Base-by-base conservation (phyloP, 805 yeast genomes). In the Cyberlindnera veronae region DNA sequence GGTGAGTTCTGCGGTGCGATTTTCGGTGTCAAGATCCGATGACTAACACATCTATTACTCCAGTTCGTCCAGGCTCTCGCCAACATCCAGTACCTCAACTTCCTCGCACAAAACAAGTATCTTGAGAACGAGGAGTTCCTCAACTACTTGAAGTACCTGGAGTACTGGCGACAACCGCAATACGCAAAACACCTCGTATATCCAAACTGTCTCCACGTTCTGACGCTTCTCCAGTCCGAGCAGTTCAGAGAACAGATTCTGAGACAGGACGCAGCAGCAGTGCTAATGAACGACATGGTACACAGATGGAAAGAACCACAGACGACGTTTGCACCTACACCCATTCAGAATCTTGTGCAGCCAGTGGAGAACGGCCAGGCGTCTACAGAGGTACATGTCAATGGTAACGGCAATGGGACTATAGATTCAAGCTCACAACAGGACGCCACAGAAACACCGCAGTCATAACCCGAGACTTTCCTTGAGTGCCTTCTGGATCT, bases 51-150 rank as follows among this genome's bases (percentile, higher is more conserved):
- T n/a, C n/a, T 20, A 10, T 24, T 15, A 8, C 3, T 33, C 7
- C 42, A 85, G 76, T 91, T 91, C 63, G 95, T 91, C 3, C 98
- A 91, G 63, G 82, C 95, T 13, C 69, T 91, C 24, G 87, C 96
- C 3, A 93, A 91, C 61, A 79, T 91, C 32, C 95, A 84, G 60
- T 91, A 90, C 57, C 71, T 91, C 41, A 81, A 87, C 49, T 89
- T 79, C 54, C 69, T 91, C 19, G 96, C 96, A 3, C 96, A 90
- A 61, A 84, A 81, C 50, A 80, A 81, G 42, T 80, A 80, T 55
- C 67, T 90, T 11, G 81, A 83, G 51, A 82, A 84, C 53, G 79
- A 74, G 21, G 73, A 74, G 37, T 90, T 91, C 51, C 67, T 88
- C 23, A 76, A 78, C 44, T 91, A 91, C 57, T 65, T 91, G 45